These are phyloP conservation scores for Penicillium robsamsonii DNA, from an alignment of 495 filamentous ascomycete species.

Conservation along the genomic window DNA sequence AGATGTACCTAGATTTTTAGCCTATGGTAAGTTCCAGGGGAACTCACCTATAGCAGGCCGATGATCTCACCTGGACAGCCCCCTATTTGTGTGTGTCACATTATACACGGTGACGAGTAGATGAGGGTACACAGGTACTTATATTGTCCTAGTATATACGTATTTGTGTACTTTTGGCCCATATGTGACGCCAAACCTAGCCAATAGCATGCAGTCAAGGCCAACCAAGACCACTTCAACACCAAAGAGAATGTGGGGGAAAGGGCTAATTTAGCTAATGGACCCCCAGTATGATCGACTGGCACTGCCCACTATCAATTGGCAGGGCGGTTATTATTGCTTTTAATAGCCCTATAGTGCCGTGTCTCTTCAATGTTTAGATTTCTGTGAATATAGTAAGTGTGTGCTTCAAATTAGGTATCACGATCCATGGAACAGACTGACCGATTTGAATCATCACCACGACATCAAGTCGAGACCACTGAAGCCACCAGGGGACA, in stretches of 20 bases:
- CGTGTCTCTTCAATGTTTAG: neutral
- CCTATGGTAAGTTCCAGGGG: neutral
- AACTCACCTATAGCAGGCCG: neutral
- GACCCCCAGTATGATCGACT: constrained; percentile 2
- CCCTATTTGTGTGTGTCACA: constrained; percentile 1
- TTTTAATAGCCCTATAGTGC: neutral
- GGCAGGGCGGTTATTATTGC: neutral
- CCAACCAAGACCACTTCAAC: constrained; percentile 1
- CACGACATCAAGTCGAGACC: constrained; percentile 3
- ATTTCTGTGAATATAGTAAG: neutral
- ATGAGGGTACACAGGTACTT: constrained; percentile 1
- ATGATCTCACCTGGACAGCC: neutral
- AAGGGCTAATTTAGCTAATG: neutral
- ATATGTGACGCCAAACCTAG: constrained; percentile 2
- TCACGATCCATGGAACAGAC: neutral
- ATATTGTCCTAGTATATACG: neutral
- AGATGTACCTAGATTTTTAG: neutral
- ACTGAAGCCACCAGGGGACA: neutral
- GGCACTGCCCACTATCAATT: constrained; percentile 1
- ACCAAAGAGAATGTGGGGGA: neutral
- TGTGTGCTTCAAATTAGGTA: neutral
- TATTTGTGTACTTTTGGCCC: constrained; percentile 1
- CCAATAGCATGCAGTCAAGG: constrained; percentile 1
- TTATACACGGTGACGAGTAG: constrained; percentile 5
- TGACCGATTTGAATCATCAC: neutral